A percentile compares a stretch with the other conserved stretches of the same genome.
Evolutionary conservation across 2,329 filamentous ascomycete genomes (phyloP).

Genomic region (Pseudocercospora fijiensis): DNA sequence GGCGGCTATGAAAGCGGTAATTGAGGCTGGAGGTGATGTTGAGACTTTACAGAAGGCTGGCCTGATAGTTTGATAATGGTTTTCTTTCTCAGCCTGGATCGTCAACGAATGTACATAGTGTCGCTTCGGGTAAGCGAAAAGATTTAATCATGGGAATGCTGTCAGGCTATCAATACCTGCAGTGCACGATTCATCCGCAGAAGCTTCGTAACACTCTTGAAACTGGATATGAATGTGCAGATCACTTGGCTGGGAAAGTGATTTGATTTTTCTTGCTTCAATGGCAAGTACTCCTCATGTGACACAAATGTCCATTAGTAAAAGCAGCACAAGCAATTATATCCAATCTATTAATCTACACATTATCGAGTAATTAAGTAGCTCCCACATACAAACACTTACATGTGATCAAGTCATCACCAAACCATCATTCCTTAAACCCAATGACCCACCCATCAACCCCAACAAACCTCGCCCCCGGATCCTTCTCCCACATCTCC

Average conservation of each 20-base stretch:
- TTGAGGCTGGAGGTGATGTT: constrained; percentile 68
- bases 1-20: constrained; percentile 66
- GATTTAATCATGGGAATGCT: too few species aligned
- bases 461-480: constrained; percentile 5
- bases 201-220: too few species aligned
- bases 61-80: constrained; percentile 35
- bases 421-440: not conserved
- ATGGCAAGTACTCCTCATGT: too few species aligned
- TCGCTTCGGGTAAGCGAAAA: not conserved
- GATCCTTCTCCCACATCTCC: constrained; percentile 6
- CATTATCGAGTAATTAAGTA: not conserved
- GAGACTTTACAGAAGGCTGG: constrained; percentile 46
- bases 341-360: not conserved
- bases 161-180: too few species aligned
- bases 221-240: too few species aligned
- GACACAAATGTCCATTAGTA: too few species aligned
- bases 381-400: not conserved
- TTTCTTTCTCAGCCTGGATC: too few species aligned
- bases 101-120: not conserved
- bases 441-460: constrained; percentile 16
- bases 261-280: too few species aligned
- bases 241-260: too few species aligned
- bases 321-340: not conserved
- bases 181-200: too few species aligned
- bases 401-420: not conserved